Base-by-base conservation (phyloP, 2,329 filamentous ascomycete species). In the Epichloe sibirici region DNA sequence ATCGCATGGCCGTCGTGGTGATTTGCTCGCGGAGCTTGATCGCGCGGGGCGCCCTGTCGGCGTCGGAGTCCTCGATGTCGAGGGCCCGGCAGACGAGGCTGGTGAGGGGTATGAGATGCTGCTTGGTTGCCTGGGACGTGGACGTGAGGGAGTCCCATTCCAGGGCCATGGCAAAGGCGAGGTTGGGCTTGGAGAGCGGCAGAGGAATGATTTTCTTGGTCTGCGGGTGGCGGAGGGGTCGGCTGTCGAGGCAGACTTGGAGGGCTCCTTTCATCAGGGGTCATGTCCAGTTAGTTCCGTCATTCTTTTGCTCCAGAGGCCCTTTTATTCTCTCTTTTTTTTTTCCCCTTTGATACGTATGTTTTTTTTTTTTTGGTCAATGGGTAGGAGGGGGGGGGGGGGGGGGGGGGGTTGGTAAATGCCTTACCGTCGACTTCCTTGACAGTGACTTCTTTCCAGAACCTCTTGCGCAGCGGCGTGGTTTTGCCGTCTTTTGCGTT, bases 71-170 rank as follows among this genome's bases (percentile, higher is more conserved):
- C 47, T 74, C 75, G 52, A 97, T 87, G 64, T 97, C 91, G 34
- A 91, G 69, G 0, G 90, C 91, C 45, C 93, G 85, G 57, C 89
- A 88, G 23, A 84, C 75, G 15, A 96, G 79, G 47, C 88, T 90
- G 3, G 90, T 97, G 57, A 98, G 74, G 13, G 93, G 93, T 58
- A 96, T 91, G 47, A 94, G 81, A 70, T 97, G 89, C 54, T 87
- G 81, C 66, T 85, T 88, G 40, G 90, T 78, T 0, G 90, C 88
- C 69, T 97, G 88, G 64, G 90, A 85, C 3, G 86, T 82, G 13
- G 86, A 87, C 25, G 83, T 78, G 55, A 98, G 78, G 48, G 85
- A 75, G 66, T 96, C 90, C 93, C 93, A 98, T 73, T 98, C 93
- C 45, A 94, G 72, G 3, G 91, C 93, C 57, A 98, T 83, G 53